phyloP scores from a whole-genome alignment of 257 asterid genomes.

The Solanum sitiens region DNA sequence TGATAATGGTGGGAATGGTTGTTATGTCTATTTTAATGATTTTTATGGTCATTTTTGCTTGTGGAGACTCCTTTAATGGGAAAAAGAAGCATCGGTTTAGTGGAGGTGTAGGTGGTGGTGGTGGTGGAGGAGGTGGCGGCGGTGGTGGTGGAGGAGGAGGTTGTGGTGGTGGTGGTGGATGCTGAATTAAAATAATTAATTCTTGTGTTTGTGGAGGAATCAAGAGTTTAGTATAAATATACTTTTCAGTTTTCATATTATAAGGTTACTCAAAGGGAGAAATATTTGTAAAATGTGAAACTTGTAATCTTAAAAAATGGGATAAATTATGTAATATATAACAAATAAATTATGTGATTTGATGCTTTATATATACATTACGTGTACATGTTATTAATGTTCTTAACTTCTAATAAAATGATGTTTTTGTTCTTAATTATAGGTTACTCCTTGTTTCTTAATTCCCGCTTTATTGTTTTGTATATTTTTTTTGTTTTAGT shows the following conservation, averaged over 20 bases:
- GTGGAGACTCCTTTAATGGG: background rate
- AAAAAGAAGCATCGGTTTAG: too few species aligned
- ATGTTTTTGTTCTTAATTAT: background rate
- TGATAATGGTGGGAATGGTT: slow-evolving; percentile 2
- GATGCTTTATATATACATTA: background rate
- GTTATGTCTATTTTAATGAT: slow-evolving; percentile 1
- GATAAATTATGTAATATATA: too few species aligned
- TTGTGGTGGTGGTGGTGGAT: background rate
- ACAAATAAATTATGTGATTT: background rate
- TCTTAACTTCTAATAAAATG: background rate
- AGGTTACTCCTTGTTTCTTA: background rate
- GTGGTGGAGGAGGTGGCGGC: background rate
- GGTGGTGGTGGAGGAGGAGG: background rate
- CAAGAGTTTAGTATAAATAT: background rate
- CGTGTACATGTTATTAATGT: background rate
- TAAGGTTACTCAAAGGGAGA: background rate
- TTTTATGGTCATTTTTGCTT: slow-evolving; percentile 9
- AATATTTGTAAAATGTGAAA: too few species aligned
- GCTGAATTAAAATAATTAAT: background rate
- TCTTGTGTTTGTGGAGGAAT: background rate
- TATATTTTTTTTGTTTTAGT: background rate
- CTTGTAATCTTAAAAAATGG: too few species aligned
- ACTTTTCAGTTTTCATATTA: background rate
- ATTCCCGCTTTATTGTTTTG: too few species aligned
- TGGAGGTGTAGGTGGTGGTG: background rate